Percentiles rank a stretch among this genome's conserved stretches.
These are phyloP conservation scores for Xylaria sp. DNA, from an alignment of 2,329 filamentous ascomycete species.

Conservation along the genomic window DNA sequence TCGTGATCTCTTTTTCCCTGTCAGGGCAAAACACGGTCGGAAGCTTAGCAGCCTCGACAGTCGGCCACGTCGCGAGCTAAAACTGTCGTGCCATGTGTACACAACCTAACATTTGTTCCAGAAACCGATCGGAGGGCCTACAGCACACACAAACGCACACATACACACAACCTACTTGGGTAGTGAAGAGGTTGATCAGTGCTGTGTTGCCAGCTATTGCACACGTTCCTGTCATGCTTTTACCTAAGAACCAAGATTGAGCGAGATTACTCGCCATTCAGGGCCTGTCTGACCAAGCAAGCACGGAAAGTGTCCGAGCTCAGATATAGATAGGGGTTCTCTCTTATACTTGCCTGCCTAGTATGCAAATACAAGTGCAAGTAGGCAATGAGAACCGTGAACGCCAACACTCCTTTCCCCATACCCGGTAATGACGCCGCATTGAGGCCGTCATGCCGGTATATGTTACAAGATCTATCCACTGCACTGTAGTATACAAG, in stretches of 20 bases:
- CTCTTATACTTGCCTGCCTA: background rate
- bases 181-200: conserved; percentile 7
- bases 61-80: conserved; percentile 27
- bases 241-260: conserved; percentile 15
- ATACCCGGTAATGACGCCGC: conserved; percentile 13
- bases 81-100: conserved; percentile 17
- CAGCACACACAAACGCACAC: background rate
- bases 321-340: conserved; percentile 16
- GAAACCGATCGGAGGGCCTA: conserved; percentile 18
- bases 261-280: background rate
- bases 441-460: background rate
- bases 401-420: background rate
- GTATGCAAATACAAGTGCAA: no score
- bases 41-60: conserved; percentile 9
- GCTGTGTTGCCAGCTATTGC: background rate
- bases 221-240: conserved; percentile 11
- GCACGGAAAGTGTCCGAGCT: conserved; percentile 9
- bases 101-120: conserved; percentile 6
- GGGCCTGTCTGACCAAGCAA: background rate
- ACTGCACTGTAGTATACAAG: background rate
- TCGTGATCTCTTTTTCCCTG: background rate
- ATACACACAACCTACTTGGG: background rate
- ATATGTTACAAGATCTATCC: background rate
- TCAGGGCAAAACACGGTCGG: conserved; percentile 15
- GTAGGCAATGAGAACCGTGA: background rate